phyloP scores from a whole-genome alignment of 306 rosid genomes.

The Prunus armeniaca region DNA sequence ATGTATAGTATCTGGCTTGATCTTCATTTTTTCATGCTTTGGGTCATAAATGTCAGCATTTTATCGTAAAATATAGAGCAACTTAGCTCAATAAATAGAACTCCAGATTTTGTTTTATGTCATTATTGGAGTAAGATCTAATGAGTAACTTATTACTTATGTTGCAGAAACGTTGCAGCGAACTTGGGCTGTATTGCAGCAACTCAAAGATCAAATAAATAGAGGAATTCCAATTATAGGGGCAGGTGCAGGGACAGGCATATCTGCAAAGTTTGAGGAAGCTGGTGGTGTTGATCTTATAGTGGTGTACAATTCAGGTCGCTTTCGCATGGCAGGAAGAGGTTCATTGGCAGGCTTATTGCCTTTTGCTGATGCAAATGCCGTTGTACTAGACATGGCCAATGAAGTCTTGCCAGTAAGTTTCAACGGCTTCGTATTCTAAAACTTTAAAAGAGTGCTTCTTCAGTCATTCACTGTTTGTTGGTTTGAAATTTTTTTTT shows the following conservation, averaged over 20 bases:
- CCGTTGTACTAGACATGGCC: conserved; percentile 89
- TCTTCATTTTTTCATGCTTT: not conserved
- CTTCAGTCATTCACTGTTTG: not conserved
- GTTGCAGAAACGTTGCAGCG: conserved; percentile 69
- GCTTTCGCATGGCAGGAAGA: conserved; percentile 97
- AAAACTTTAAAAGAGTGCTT: conserved; percentile 1
- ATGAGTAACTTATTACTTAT: conserved; percentile 9
- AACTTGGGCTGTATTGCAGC: conserved; percentile 63
- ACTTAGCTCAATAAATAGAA: not conserved
- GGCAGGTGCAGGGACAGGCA: conserved; percentile 95
- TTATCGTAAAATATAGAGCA: not conserved
- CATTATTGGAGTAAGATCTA: not conserved
- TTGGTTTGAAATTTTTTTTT: not conserved
- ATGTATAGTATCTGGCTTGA: not conserved
- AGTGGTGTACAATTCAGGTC: conserved; percentile 87
- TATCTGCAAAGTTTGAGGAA: conserved; percentile 98
- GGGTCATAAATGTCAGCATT: not conserved
- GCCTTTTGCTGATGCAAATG: conserved; percentile 96
- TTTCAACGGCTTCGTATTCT: conserved; percentile 26
- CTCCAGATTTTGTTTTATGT: not conserved
- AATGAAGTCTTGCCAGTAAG: conserved; percentile 91
- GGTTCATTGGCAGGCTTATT: conserved; percentile 89
- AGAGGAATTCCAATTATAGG: conserved; percentile 75
- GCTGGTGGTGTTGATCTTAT: conserved; percentile 91
- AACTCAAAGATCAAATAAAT: conserved; percentile 62